phyloP scores from a whole-genome alignment of 768 basidiomycete genomes.

The Trametes meyenii region DNA sequence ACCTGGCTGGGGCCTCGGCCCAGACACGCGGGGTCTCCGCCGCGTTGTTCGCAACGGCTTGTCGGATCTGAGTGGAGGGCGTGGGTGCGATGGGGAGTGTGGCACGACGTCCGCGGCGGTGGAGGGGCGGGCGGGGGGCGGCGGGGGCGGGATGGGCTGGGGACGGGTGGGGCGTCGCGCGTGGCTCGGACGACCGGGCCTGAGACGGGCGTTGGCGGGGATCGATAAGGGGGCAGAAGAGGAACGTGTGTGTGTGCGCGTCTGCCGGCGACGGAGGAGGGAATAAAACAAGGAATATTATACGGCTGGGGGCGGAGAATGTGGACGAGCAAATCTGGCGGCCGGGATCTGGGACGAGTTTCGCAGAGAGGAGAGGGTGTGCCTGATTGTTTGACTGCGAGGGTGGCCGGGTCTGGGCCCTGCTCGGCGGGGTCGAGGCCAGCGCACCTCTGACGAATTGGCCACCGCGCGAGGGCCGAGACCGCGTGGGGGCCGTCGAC shows the following conservation, averaged over 20 bases:
- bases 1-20: conserved; percentile 4
- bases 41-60: not conserved
- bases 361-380: not conserved
- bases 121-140: not conserved
- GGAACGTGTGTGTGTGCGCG: conserved; percentile 19
- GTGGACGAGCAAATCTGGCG: no score
- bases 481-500: not conserved
- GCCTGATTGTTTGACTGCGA: conserved; percentile 25
- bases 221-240: conserved; percentile 20
- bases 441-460: not conserved
- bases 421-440: conserved; percentile 10
- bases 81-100: not conserved
- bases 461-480: not conserved
- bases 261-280: conserved; percentile 6
- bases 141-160: not conserved
- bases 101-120: conserved; percentile 1
- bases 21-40: not conserved
- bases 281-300: not conserved
- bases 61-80: no score
- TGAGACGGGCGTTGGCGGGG: conserved; percentile 14
- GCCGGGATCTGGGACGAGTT: no score
- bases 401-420: conserved; percentile 17
- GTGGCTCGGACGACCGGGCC: not conserved
- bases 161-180: not conserved
- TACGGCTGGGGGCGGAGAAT: not conserved